Evolutionary conservation across 495 filamentous ascomycete genomes (phyloP).

Genomic region (Hypoxylon perforatum): DNA sequence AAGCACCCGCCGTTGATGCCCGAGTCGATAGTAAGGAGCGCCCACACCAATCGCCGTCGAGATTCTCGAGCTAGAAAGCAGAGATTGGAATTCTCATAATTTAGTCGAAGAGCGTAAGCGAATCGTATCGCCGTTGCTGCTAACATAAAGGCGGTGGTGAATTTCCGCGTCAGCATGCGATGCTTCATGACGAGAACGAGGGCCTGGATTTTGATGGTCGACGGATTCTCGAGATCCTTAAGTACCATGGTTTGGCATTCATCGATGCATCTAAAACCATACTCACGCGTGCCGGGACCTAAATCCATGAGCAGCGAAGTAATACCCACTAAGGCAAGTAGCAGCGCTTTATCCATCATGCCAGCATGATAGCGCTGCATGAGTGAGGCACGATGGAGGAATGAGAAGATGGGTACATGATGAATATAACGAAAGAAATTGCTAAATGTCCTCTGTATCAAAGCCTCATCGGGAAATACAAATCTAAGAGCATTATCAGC

Average conservation of each 20-base stretch:
- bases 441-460: slow-evolving; percentile 57
- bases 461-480: slow-evolving; percentile 50
- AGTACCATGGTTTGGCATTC: slow-evolving; percentile 57
- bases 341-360: slow-evolving; percentile 57
- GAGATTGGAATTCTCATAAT: slow-evolving; percentile 59
- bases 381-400: slow-evolving; percentile 62
- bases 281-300: slow-evolving; percentile 54
- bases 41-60: slow-evolving; percentile 64
- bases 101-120: slow-evolving; percentile 59
- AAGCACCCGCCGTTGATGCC: slow-evolving; percentile 56
- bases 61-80: slow-evolving; percentile 63
- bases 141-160: slow-evolving; percentile 61
- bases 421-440: slow-evolving; percentile 63
- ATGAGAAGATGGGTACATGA: slow-evolving; percentile 62
- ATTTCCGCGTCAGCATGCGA: slow-evolving; percentile 57
- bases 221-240: slow-evolving; percentile 57
- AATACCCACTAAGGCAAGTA: slow-evolving; percentile 61
- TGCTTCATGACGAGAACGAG: slow-evolving; percentile 62
- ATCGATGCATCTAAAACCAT: slow-evolving; percentile 59
- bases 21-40: slow-evolving; percentile 61
- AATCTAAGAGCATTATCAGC: slow-evolving; percentile 42
- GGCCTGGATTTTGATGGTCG: slow-evolving; percentile 59
- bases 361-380: slow-evolving; percentile 64
- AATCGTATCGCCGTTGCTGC: slow-evolving; percentile 59
- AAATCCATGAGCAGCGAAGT: slow-evolving; percentile 58